Evolutionary conservation across 768 basidiomycete species (phyloP).

Genomic region (Botryobasidium botryosum): DNA sequence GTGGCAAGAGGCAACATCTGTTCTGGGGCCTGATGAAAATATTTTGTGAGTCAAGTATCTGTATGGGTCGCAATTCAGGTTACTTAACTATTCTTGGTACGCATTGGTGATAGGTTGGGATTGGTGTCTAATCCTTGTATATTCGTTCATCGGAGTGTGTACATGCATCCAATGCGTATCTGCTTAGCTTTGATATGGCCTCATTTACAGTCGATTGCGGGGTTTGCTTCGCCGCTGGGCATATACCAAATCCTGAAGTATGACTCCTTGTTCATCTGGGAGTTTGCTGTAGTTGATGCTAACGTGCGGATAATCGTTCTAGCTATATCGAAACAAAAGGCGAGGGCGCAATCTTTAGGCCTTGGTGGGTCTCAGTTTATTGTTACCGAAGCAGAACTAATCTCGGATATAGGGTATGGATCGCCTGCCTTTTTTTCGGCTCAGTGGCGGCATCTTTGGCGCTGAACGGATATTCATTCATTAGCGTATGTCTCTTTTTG

Average conservation of each 20-base stretch:
- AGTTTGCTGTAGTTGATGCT: too few relatives aligned
- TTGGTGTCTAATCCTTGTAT: neutral
- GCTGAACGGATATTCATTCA: slow-evolving; percentile 38
- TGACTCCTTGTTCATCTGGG: too few relatives aligned
- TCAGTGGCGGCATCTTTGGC: slow-evolving; percentile 21
- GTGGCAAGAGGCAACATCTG: slow-evolving; percentile 17
- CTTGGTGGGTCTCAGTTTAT: too few relatives aligned
- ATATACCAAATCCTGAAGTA: too few relatives aligned
- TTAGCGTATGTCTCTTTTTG: slow-evolving; percentile 10
- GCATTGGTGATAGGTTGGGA: neutral
- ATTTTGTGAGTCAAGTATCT: slow-evolving; percentile 12
- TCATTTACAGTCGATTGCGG: too few relatives aligned
- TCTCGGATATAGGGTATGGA: slow-evolving; percentile 24
- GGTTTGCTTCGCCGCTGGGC: too few relatives aligned
- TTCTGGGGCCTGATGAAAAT: slow-evolving; percentile 15
- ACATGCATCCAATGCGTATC: too few relatives aligned
- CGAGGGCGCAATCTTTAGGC: slow-evolving; percentile 30
- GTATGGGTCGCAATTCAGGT: neutral
- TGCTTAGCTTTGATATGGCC: too few relatives aligned
- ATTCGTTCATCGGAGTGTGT: neutral
- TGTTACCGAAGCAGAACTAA: too few relatives aligned
- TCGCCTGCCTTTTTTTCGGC: slow-evolving; percentile 21
- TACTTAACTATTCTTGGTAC: neutral
- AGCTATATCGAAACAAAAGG: slow-evolving; percentile 41
- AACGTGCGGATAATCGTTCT: slow-evolving; percentile 17